Conservation (phyloP, 768 basidiomycete species). For the Termitomyces sp. region DNA sequence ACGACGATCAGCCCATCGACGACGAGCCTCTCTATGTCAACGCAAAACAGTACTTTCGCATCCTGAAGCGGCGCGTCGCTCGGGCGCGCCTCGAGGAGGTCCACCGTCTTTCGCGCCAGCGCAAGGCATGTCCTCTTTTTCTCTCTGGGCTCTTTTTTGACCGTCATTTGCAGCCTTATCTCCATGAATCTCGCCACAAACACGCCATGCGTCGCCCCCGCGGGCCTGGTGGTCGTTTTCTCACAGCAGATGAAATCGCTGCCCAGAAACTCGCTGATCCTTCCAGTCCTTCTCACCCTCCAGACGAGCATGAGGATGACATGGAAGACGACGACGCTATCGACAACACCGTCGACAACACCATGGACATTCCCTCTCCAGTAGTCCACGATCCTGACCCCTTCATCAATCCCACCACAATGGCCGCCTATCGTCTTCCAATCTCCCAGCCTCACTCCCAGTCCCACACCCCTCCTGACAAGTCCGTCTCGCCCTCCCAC, state of each 20-base stretch:
- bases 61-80: conserved; percentile 91
- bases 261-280: conserved; percentile 58
- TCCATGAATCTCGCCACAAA: conserved; percentile 96
- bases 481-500: conserved; percentile 11
- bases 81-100: conserved; percentile 91
- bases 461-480: conserved; percentile 16
- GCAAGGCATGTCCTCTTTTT: conserved; percentile 61
- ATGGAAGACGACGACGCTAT: conserved; percentile 41
- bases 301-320: conserved; percentile 18
- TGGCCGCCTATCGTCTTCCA: conserved; percentile 22
- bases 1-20: conserved; percentile 51
- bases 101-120: conserved; percentile 85
- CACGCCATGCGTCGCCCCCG: conserved; percentile 97
- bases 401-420: conserved; percentile 23
- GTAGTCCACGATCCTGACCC: conserved; percentile 17
- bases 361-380: conserved; percentile 16
- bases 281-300: conserved; percentile 21
- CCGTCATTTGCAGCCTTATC: conserved; percentile 68
- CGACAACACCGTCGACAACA: background rate
- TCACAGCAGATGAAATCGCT: conserved; percentile 94
- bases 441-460: background rate
- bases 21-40: conserved; percentile 99
- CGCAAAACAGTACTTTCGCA: conserved; percentile 98
- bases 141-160: conserved; percentile 3
- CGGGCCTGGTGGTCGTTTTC: conserved; percentile 95